Conservation (phyloP, 345 rosid species). For the Excoecaria cochinchinensis region DNA sequence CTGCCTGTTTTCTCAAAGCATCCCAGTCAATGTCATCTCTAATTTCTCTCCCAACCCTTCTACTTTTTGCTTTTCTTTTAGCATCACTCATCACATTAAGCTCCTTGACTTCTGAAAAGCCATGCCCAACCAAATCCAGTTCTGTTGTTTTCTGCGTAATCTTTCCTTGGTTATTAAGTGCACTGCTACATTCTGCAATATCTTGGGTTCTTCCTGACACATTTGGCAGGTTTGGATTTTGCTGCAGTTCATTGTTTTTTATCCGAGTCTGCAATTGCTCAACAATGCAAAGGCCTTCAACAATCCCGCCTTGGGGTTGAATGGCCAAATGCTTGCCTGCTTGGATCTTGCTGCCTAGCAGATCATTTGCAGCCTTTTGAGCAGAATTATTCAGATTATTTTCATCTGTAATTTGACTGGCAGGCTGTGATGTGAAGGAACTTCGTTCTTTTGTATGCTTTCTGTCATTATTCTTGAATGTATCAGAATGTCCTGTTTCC, state of each 20-base stretch:
- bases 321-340: slow-evolving; percentile 26
- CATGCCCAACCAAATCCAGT: slow-evolving; percentile 30
- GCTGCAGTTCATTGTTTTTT: slow-evolving; percentile 35
- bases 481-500: slow-evolving; percentile 32
- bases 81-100: slow-evolving; percentile 28
- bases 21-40: slow-evolving; percentile 28
- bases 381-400: slow-evolving; percentile 16
- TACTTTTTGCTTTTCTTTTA: slow-evolving; percentile 44
- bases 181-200: slow-evolving; percentile 39
- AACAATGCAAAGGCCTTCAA: slow-evolving; percentile 25
- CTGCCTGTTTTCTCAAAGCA: slow-evolving; percentile 25
- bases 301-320: slow-evolving; percentile 27
- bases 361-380: slow-evolving; percentile 30
- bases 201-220: slow-evolving; percentile 35
- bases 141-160: slow-evolving; percentile 32
- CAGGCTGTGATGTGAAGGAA: slow-evolving; percentile 24
- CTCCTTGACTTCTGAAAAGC: slow-evolving; percentile 30
- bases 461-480: slow-evolving; percentile 23
- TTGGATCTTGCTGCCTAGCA: slow-evolving; percentile 24
- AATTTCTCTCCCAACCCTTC: slow-evolving; percentile 47
- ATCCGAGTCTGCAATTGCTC: slow-evolving; percentile 22
- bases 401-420: slow-evolving; percentile 26
- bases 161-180: slow-evolving; percentile 30
- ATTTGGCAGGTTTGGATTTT: slow-evolving; percentile 19
- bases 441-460: slow-evolving; percentile 20